Conservation (phyloP, 1,284 basidiomycete species). For the Ustanciosporium gigantosporum region DNA sequence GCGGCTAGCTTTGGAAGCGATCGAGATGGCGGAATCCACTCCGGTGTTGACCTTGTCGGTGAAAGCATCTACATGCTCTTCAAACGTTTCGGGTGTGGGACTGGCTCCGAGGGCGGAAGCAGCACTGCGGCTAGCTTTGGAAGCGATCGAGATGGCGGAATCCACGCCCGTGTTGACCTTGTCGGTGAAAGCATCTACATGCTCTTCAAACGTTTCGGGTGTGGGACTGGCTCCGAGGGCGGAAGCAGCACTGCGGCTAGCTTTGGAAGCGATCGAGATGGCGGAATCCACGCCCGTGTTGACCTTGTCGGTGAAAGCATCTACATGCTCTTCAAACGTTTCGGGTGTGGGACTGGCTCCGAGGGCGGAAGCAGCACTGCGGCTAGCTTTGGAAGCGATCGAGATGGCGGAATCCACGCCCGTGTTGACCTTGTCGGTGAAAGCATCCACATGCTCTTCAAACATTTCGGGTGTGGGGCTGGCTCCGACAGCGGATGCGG, state of each 20-base stretch:
- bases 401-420: background rate
- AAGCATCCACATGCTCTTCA: slow-evolving; percentile 8
- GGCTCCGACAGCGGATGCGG: slow-evolving; percentile 9
- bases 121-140: slow-evolving; percentile 3
- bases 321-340: slow-evolving; percentile 15
- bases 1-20: slow-evolving; percentile 7
- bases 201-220: slow-evolving; percentile 4
- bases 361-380: slow-evolving; percentile 11
- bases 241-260: slow-evolving; percentile 1
- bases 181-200: background rate
- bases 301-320: slow-evolving; percentile 13
- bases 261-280: slow-evolving; percentile 1
- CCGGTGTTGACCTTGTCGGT: slow-evolving; percentile 1
- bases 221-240: slow-evolving; percentile 1
- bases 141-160: slow-evolving; percentile 5
- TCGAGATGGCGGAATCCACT: slow-evolving; percentile 4
- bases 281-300: slow-evolving; percentile 10
- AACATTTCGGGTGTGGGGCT: slow-evolving; percentile 6
- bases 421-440: background rate
- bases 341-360: slow-evolving; percentile 26
- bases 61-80: slow-evolving; percentile 4
- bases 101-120: background rate
- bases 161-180: slow-evolving; percentile 2
- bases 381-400: background rate
- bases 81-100: slow-evolving; percentile 4